Conservation (phyloP, 352 stramenopile species). For the Plasmopara viticola region DNA sequence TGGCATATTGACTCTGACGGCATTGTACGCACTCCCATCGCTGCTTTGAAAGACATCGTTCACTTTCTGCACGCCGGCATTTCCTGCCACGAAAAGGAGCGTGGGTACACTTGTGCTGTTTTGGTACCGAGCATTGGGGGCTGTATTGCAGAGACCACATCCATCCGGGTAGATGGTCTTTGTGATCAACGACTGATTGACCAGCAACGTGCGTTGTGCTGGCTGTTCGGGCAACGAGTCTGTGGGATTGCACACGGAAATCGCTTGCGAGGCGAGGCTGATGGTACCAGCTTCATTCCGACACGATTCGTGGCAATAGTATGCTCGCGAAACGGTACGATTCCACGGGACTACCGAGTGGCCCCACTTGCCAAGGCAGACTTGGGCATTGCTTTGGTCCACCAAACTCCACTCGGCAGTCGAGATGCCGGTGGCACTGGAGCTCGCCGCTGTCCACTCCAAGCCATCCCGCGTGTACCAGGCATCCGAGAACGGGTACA, state of each 20-base stretch:
- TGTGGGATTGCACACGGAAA: conserved; percentile 46
- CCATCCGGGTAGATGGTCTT: conserved; percentile 66
- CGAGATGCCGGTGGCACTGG: conserved; percentile 56
- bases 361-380: conserved; percentile 73
- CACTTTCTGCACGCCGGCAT: conserved; percentile 62
- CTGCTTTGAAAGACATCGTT: conserved; percentile 65
- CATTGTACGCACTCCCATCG: conserved; percentile 48
- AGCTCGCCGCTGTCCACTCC: conserved; percentile 51
- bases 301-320: conserved; percentile 53
- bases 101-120: conserved; percentile 49
- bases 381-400: conserved; percentile 29
- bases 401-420: conserved; percentile 76
- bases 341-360: conserved; percentile 52
- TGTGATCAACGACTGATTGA: conserved; percentile 40
- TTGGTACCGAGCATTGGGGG: conserved; percentile 37
- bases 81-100: conserved; percentile 62
- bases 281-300: conserved; percentile 37
- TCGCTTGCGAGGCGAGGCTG: conserved; percentile 49
- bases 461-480: conserved; percentile 67
- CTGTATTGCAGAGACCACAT: conserved; percentile 50
- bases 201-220: conserved; percentile 31
- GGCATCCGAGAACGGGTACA: conserved; percentile 64
- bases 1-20: neutral
- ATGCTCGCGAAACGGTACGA: conserved; percentile 40
- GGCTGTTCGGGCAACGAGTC: conserved; percentile 31